These are phyloP conservation scores for Sporisorium exsertum DNA, from an alignment of 1,284 basidiomycete genomes.

Conservation along the genomic window DNA sequence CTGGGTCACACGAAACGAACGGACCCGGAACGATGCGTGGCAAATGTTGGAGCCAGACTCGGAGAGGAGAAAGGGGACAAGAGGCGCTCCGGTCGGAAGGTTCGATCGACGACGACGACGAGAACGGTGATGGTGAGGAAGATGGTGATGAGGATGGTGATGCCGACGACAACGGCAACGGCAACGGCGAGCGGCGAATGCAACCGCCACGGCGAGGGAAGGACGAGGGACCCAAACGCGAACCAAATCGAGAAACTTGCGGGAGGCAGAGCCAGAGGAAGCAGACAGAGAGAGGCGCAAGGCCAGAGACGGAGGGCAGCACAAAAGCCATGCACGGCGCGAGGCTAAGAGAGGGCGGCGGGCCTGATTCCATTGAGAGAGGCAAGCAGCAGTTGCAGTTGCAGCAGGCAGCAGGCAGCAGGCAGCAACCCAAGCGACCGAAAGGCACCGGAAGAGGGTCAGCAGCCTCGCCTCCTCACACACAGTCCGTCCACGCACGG, in stretches of 20 bases:
- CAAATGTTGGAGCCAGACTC: not conserved
- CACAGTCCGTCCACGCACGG: not conserved
- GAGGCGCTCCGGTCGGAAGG: not conserved
- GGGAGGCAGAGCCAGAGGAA: not conserved
- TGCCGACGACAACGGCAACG: not conserved
- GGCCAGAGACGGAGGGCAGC: not conserved
- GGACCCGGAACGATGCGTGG: conserved; percentile 1
- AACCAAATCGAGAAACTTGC: not conserved
- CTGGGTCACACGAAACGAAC: not conserved
- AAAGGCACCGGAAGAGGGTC: conserved; percentile 3
- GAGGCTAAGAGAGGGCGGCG: not conserved
- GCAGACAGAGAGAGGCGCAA: not conserved
- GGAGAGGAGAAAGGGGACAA: not conserved
- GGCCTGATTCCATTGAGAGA: not conserved
- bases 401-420: not conserved
- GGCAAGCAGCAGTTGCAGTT: not conserved
- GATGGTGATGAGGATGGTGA: not conserved
- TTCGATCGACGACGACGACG: not conserved
- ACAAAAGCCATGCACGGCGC: not conserved
- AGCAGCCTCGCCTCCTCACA: not conserved
- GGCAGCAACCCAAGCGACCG: not conserved
- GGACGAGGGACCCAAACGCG: not conserved
- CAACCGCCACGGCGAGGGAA: not conserved
- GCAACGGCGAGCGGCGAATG: not conserved
- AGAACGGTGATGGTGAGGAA: not conserved